phyloP scores from a whole-genome alignment of 1,284 basidiomycete species.

The Trichosporon ovoides region DNA sequence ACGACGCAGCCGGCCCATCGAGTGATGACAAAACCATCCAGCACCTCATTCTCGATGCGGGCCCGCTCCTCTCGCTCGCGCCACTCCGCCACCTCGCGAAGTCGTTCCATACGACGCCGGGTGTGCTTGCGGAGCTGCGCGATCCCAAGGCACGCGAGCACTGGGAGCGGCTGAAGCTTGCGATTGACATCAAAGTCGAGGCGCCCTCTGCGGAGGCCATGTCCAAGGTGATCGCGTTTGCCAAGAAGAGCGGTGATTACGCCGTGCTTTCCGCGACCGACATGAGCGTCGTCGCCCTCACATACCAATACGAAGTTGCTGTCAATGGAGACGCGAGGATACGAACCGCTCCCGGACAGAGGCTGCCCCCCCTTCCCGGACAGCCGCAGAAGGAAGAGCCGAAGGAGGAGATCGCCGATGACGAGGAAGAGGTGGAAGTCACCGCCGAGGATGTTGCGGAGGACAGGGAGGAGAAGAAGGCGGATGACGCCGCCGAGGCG shows the following conservation, averaged over 20 bases:
- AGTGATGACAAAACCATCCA: constrained; percentile 51
- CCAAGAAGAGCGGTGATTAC: constrained; percentile 96
- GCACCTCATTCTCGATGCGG: constrained; percentile 83
- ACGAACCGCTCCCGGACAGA: constrained; percentile 53
- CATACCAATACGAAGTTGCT: constrained; percentile 66
- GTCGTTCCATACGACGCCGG: constrained; percentile 77
- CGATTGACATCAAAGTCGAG: constrained; percentile 68
- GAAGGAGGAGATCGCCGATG: constrained; percentile 39
- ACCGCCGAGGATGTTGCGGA: constrained; percentile 41
- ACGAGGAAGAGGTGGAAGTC: constrained; percentile 50
- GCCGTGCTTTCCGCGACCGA: constrained; percentile 87
- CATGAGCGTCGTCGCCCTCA: constrained; percentile 84
- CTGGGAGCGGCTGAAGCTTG: constrained; percentile 63
- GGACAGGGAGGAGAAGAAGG: constrained; percentile 21
- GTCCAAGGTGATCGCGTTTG: constrained; percentile 77
- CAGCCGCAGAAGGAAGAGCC: constrained; percentile 31
- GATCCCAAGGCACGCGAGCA: constrained; percentile 80
- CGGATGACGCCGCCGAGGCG: constrained; percentile 20
- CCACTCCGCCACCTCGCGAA: constrained; percentile 77
- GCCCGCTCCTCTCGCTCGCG: constrained; percentile 77
- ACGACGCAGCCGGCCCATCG: neutral
- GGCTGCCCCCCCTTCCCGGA: constrained; percentile 12
- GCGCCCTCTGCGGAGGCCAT: constrained; percentile 68
- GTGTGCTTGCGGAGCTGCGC: constrained; percentile 81
- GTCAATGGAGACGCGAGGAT: constrained; percentile 53